Base-by-base conservation (phyloP, 2,329 filamentous ascomycete genomes). In the Harringtonia lauricola region DNA sequence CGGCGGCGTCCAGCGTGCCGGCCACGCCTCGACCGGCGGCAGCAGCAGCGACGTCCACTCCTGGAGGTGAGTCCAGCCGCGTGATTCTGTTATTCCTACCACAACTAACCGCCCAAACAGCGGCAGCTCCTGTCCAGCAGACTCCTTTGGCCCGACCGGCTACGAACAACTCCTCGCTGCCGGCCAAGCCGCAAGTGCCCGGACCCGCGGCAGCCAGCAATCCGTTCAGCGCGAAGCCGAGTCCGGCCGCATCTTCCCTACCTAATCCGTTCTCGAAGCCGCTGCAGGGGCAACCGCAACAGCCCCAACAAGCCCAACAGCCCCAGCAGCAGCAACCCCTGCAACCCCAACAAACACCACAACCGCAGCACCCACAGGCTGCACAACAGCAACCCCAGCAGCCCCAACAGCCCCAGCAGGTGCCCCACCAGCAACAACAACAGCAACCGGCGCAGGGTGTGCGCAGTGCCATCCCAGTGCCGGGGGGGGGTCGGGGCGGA, bases 401-500 rank as follows among this genome's bases (percentile, higher is more conserved):
- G 14, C 33, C 19, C 8, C 35, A 22, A 15, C 19, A 26, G 4
- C 37, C 19, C 4, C 37, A 19, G 5, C 28, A 31, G 12, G 17
- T 5, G 6, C 28, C 21, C 6, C 41, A 39, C 26, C 45, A 45
- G 21, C 39, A 34, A 5, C 31, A 36, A 28, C 47, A 41, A 12
- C 44, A 44, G 49, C 45, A 48, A 12, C 34, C 34, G 22, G 44
- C 37, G 19, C 44, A 38, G 12, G 34, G 43, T 26, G 21, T 21
- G 12, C 39, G 43, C 22, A 46, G 52, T 31, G 46, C 48, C 14
- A 55, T 52, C 29, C 53, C 51, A 8, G 45, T 52, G 5, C 52
- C 54, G 6, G 48, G 51, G 15, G 47, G 48, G 40, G 51, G 36
- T 45, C 44, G 52, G 9, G 53, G 52, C 14, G 52, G 50, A n/a